Evolutionary conservation across 257 asterid genomes (phyloP).

Genomic region (Jaltomata sinuosa): DNA sequence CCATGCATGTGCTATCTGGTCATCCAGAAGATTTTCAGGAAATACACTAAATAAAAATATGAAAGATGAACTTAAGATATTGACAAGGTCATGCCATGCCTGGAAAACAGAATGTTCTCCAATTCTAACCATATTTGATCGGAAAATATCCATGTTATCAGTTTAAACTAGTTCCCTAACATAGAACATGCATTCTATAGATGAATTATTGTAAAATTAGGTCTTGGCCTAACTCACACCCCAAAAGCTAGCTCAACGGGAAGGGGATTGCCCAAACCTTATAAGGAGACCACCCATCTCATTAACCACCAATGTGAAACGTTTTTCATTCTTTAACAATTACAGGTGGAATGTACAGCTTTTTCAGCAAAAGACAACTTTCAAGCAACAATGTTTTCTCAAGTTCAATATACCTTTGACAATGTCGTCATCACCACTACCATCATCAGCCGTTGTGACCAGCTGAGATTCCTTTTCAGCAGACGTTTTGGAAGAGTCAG

Average conservation of each 20-base stretch:
- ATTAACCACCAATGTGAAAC: no score
- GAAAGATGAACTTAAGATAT: not conserved
- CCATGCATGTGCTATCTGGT: conserved; percentile 35
- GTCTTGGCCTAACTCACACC: no score
- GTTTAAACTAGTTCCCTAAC: not conserved
- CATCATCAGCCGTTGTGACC: conserved; percentile 36
- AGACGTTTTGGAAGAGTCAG: conserved; percentile 37
- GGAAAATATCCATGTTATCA: not conserved
- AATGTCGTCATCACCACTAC: conserved; percentile 49
- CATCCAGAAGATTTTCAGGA: conserved; percentile 9
- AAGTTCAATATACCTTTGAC: conserved; percentile 43
- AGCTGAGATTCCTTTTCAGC: conserved; percentile 40
- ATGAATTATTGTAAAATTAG: no score
- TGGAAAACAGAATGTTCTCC: not conserved
- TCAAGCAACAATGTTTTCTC: not conserved
- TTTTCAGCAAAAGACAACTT: not conserved
- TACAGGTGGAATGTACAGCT: not conserved
- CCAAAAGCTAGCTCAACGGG: no score
- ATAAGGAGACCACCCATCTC: no score
- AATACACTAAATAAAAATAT: not conserved
- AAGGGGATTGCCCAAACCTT: no score
- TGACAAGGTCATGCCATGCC: not conserved
- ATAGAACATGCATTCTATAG: not conserved
- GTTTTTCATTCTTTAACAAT: no score
- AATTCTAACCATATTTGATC: not conserved